Evolutionary conservation across 2,329 filamentous ascomycete species (phyloP).

Genomic region (Epichloe aotearoae): DNA sequence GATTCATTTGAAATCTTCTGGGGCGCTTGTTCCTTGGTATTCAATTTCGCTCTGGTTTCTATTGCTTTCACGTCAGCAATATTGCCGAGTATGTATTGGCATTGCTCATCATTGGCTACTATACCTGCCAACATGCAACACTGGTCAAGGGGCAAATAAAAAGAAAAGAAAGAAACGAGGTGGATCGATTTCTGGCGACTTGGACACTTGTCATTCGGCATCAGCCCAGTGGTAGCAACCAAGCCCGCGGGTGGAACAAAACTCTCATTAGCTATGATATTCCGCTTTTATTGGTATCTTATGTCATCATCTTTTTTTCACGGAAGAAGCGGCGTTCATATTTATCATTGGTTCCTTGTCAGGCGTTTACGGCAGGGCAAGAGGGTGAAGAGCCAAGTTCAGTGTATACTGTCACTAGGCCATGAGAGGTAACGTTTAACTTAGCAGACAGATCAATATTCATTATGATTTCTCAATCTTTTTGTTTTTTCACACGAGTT

Average conservation of each 20-base stretch:
- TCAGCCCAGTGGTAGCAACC: not conserved
- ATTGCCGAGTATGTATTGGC: too few relatives aligned
- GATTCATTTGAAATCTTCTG: not conserved
- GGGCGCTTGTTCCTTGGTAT: too few relatives aligned
- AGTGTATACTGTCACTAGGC: conserved; percentile 15
- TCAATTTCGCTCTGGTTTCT: too few relatives aligned
- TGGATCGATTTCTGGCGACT: too few relatives aligned
- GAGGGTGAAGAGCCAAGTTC: conserved; percentile 16
- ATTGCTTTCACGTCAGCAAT: too few relatives aligned
- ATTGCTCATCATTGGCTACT: too few relatives aligned
- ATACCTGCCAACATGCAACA: too few relatives aligned
- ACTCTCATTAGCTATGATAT: not conserved
- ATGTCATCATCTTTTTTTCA: not conserved
- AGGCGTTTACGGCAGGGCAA: conserved; percentile 20
- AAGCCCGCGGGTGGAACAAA: not conserved
- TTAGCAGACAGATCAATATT: conserved; percentile 9
- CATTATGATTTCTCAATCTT: not conserved
- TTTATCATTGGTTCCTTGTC: conserved; percentile 9
- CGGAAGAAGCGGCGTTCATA: conserved; percentile 12
- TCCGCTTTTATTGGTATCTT: not conserved
- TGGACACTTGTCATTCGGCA: not conserved
- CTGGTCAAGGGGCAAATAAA: too few relatives aligned
- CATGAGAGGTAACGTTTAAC: conserved; percentile 10
- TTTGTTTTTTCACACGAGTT: not conserved
- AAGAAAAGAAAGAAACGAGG: too few relatives aligned